phyloP scores from a whole-genome alignment of 1,284 basidiomycete genomes.

The Hemileia vastatrix region DNA sequence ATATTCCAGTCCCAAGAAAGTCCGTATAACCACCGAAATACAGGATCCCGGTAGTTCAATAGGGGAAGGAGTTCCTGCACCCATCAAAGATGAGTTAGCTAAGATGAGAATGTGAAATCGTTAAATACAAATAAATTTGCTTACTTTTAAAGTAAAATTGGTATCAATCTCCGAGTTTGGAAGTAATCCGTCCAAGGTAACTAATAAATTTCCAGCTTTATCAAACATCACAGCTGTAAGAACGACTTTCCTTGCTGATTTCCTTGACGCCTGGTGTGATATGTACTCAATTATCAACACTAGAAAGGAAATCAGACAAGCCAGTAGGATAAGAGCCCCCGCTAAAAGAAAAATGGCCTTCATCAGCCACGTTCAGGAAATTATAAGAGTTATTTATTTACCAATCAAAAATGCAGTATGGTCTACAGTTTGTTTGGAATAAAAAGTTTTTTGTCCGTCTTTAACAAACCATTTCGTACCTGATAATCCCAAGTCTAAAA shows the following conservation, averaged over 20 bases:
- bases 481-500: slow-evolving; percentile 8
- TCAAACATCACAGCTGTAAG: slow-evolving; percentile 50
- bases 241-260: slow-evolving; percentile 48
- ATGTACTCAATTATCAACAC: slow-evolving; percentile 46
- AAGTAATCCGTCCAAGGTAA: slow-evolving; percentile 49
- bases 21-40: slow-evolving; percentile 51
- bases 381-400: background rate
- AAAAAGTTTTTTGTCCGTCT: too few species aligned
- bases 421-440: too few species aligned
- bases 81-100: too few species aligned
- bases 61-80: too few species aligned
- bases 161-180: slow-evolving; percentile 51
- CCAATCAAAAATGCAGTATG: too few species aligned
- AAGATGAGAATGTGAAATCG: too few species aligned
- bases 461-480: slow-evolving; percentile 16
- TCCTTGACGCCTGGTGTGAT: slow-evolving; percentile 43
- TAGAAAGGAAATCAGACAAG: slow-evolving; percentile 46
- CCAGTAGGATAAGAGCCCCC: too few species aligned
- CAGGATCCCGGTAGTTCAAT: slow-evolving; percentile 48
- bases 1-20: slow-evolving; percentile 50
- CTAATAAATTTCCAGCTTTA: slow-evolving; percentile 48
- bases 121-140: too few species aligned
- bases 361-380: background rate
- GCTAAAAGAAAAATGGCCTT: background rate
- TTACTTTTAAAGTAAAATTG: slow-evolving; percentile 37